Base-by-base conservation (phyloP, 371 early-diverging fungal genomes). In the Mortierella sp. region DNA sequence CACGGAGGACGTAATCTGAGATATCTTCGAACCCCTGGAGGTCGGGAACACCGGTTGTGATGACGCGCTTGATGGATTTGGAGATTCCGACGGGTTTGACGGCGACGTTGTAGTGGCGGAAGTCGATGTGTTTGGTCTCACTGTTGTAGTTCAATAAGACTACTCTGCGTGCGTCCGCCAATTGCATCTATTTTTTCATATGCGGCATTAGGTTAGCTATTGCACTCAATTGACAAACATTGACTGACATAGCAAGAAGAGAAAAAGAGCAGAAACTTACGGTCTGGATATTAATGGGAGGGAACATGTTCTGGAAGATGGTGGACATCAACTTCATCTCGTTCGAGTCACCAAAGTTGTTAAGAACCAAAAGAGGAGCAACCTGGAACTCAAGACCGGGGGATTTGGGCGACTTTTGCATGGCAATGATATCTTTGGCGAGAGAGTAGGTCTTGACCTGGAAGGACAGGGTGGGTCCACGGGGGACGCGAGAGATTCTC, bases 281-380 rank as follows among this genome's bases (percentile, higher is more conserved):
- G 49, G 92, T 96, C 79, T 96, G 94, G 38, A 98, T 95, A 89
- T 97, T 96, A 79, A 99, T 97, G 4, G 99, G 88, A 0, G 99
- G 98, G 81, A 98, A 98, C 95, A 99, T 93, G 88, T 97, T 97
- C 83, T 98, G 99, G 78, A 99, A 92, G 94, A 98, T 95, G 44
- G 97, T 95, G 4, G 96, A 93, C 94, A 98, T 95, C 56, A 99
- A 92, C 88, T 97, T 96, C 84, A 97, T 92, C 75, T 97, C 94
- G 68, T 95, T 96, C 41, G 92, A 92, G 78, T 95, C 93, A 48
- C 92, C 93, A 89, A 98, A 98, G 89, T 97, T 97, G 89, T 99
- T 99, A 56, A 99, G 90, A 3, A 99, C 97, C 27, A 99, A 88
- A 65, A 98, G 88, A 24, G 99, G 99, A 24, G 97, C 88, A 18